phyloP scores from a whole-genome alignment of 257 asterid genomes.

The Nemophila menziesii region DNA sequence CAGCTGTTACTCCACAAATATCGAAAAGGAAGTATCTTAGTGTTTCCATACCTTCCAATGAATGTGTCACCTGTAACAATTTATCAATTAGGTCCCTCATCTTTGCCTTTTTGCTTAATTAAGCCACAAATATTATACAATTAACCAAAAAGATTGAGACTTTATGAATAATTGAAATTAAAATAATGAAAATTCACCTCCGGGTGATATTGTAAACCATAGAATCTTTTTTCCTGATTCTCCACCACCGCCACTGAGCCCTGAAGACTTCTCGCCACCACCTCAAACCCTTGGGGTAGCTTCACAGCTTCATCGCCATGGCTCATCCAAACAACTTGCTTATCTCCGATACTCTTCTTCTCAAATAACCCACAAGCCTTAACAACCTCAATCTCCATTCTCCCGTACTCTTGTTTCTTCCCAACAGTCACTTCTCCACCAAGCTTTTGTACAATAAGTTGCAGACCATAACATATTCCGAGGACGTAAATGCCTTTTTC shows the following conservation, averaged over 20 bases:
- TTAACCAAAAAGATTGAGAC: background rate
- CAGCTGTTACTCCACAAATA: conserved; percentile 64
- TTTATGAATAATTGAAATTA: background rate
- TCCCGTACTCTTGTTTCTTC: conserved; percentile 86
- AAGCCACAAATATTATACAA: background rate
- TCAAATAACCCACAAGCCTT: conserved; percentile 48
- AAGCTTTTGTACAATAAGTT: conserved; percentile 64
- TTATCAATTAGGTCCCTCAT: background rate
- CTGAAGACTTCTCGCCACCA: conserved; percentile 76
- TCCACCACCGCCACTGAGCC: conserved; percentile 78
- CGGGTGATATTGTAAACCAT: conserved; percentile 98
- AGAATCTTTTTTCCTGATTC: conserved; percentile 44
- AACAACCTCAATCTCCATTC: conserved; percentile 72
- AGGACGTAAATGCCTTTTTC: conserved; percentile 35
- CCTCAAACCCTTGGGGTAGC: conserved; percentile 80
- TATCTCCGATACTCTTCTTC: conserved; percentile 49
- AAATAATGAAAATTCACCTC: conserved; percentile 37
- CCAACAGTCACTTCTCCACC: conserved; percentile 81
- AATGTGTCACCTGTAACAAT: conserved; percentile 74
- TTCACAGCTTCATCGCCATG: conserved; percentile 92
- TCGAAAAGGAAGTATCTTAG: conserved; percentile 61
- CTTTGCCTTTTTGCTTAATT: background rate
- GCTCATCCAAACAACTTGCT: conserved; percentile 96
- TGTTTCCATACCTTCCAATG: conserved; percentile 88
- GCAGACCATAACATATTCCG: conserved; percentile 92